Evolutionary conservation across 2,329 filamentous ascomycete species (phyloP).

Genomic region (Pochonia chlamydosporia): DNA sequence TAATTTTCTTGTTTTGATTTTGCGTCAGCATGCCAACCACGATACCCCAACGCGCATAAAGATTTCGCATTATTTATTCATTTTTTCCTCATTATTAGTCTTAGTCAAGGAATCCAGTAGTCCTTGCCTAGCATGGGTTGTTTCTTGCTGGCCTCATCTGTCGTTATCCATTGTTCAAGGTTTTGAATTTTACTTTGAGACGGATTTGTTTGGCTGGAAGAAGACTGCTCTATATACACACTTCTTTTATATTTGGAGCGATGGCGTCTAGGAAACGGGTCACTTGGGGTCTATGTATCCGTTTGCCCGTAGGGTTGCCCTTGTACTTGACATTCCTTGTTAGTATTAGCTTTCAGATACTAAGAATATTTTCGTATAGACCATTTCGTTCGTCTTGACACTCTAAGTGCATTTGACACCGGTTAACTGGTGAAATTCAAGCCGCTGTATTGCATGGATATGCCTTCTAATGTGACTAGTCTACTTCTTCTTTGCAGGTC

Average conservation of each 20-base stretch:
- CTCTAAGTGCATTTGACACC: neutral
- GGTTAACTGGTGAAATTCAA: neutral
- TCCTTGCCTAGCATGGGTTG: neutral
- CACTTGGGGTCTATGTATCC: neutral
- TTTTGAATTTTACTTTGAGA: neutral
- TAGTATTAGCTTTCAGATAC: neutral
- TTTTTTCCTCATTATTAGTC: neutral
- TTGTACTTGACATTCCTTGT: neutral
- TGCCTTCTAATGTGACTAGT: neutral
- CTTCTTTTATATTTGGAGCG: neutral
- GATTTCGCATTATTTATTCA: neutral
- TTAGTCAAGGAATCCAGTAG: neutral
- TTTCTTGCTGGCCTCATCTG: neutral
- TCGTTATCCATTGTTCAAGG: neutral
- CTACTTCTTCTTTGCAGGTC: conserved; percentile 59
- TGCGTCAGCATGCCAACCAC: conserved; percentile 4
- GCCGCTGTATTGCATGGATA: neutral
- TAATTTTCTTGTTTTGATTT: conserved; percentile 2
- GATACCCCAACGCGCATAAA: conserved; percentile 10
- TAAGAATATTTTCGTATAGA: neutral
- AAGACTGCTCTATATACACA: neutral
- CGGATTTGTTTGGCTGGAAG: neutral
- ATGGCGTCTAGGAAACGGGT: conserved; percentile 1
- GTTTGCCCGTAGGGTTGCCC: neutral
- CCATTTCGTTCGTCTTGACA: too few species aligned